Evolutionary conservation across 1,139 yeast genomes (phyloP).

Genomic region (Saccharomyces uvarum): DNA sequence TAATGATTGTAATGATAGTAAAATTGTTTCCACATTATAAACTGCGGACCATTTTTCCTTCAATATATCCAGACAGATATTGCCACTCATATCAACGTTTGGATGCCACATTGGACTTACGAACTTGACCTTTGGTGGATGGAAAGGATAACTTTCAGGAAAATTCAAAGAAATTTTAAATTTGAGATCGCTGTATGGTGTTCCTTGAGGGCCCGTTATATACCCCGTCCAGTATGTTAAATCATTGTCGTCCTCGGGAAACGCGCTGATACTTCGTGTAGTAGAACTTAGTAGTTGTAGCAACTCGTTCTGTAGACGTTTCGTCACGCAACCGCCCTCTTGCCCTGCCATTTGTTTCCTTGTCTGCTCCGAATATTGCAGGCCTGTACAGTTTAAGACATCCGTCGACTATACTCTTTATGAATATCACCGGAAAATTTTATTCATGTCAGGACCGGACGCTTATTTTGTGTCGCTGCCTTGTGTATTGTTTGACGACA

Average conservation of each 20-base stretch:
- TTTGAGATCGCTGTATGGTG: slow-evolving; percentile 46
- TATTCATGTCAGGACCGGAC: not conserved
- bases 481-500: not conserved
- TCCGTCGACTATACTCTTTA: no score
- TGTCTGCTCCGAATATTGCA: not conserved
- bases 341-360: slow-evolving; percentile 4
- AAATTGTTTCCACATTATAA: slow-evolving; percentile 51
- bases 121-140: slow-evolving; percentile 54
- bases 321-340: slow-evolving; percentile 13
- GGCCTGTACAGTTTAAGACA: no score
- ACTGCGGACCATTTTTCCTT: slow-evolving; percentile 64
- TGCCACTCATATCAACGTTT: slow-evolving; percentile 59
- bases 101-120: slow-evolving; percentile 67
- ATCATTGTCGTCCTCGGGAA: slow-evolving; percentile 46
- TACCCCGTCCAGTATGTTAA: slow-evolving; percentile 55
- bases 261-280: slow-evolving; percentile 46
- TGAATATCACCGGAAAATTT: not conserved
- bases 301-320: slow-evolving; percentile 43
- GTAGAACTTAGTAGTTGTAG: slow-evolving; percentile 45
- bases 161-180: slow-evolving; percentile 48
- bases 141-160: slow-evolving; percentile 55
- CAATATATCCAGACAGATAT: slow-evolving; percentile 36
- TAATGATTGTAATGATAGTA: slow-evolving; percentile 51
- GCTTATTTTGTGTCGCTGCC: not conserved
- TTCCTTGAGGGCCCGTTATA: slow-evolving; percentile 54